Evolutionary conservation across 2,329 filamentous ascomycete genomes (phyloP), one percentile per base, ranked within the genome.

Genomic region (Alternaria ventricosa): DNA sequence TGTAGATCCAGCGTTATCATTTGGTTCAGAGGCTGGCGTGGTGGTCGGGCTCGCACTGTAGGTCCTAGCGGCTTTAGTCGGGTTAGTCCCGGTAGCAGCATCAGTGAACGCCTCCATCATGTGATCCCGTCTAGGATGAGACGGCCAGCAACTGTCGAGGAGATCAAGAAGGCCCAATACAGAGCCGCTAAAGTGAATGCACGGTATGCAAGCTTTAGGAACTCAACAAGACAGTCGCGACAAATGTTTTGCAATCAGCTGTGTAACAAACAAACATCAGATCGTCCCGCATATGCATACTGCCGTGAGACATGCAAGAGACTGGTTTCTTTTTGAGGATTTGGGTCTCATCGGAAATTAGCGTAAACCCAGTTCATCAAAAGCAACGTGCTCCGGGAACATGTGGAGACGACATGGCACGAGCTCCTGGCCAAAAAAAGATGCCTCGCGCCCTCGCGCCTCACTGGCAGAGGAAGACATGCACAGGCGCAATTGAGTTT

Each of bases 181-280:
- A 53, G 6, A 28, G 36, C 20, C 23, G 30, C 30, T 36, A 10
- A 23, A 18, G 3, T 11, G 18, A 23, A 15, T 12, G 22, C 13
- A 15, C 25, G 12, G 15, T 22, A 10, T 36, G 6, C n/a, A 27
- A 41, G 13, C 27, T 25, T 20, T 18, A 15, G 13, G 27, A 55
- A 55, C n/a, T 55, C 36, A 51, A 64, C 13, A 41, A 57, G 45
- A 45, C n/a, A 23, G 33, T 45, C 15, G 57, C 62, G 63, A 54
- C 53, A 11, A 20, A 33, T 68, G 66, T 70, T 70, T 69, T 57
- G 64, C 54, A 63, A 60, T 61, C 60, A 65, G 64, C 49, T 69
- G 71, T 74, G 69, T 69, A 66, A 73, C 71, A 74, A 73, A 72
- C 69, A 74, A 69, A 68, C 53, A 60, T 28, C 25, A 43, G 47